Evolutionary conservation across 2,329 filamentous ascomycete genomes (phyloP).

Genomic region (Fusarium concolor): DNA sequence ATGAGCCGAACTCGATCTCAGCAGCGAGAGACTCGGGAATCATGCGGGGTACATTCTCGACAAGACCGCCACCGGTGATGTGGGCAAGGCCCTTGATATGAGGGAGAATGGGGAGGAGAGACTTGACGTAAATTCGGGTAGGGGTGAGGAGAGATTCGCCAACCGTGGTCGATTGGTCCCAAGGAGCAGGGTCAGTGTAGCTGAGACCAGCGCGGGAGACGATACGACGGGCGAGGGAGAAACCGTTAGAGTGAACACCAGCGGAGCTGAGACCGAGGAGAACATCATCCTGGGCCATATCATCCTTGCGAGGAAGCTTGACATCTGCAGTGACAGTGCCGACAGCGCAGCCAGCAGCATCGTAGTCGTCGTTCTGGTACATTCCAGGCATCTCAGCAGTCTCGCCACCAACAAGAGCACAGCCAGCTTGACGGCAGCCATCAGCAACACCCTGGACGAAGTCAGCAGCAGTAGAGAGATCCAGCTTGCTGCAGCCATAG

Average conservation of each 20-base stretch:
- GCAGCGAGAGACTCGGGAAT: slow-evolving; percentile 82
- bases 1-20: slow-evolving; percentile 80
- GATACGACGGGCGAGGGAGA: slow-evolving; percentile 94
- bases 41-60: slow-evolving; percentile 96
- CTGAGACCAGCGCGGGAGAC: slow-evolving; percentile 77
- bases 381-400: slow-evolving; percentile 99
- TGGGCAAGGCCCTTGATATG: slow-evolving; percentile 93
- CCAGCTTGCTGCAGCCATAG: slow-evolving; percentile 91
- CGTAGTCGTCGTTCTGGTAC: slow-evolving; percentile 89
- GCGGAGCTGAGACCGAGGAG: slow-evolving; percentile 87
- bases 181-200: slow-evolving; percentile 81
- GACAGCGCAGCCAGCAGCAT: slow-evolving; percentile 89
- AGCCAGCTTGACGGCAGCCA: slow-evolving; percentile 86
- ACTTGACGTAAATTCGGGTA: slow-evolving; percentile 92
- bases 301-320: slow-evolving; percentile 79
- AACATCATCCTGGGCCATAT: slow-evolving; percentile 85
- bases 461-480: slow-evolving; percentile 79
- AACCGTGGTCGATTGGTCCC: slow-evolving; percentile 72
- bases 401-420: slow-evolving; percentile 94
- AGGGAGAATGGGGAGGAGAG: slow-evolving; percentile 74
- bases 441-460: slow-evolving; percentile 92
- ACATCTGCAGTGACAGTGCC: slow-evolving; percentile 79
- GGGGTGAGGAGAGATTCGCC: slow-evolving; percentile 87
- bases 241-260: slow-evolving; percentile 96
- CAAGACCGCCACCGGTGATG: slow-evolving; percentile 93